Evolutionary conservation across 2,329 filamentous ascomycete species (phyloP).

Genomic region (Ophiosphaerella narmari): DNA sequence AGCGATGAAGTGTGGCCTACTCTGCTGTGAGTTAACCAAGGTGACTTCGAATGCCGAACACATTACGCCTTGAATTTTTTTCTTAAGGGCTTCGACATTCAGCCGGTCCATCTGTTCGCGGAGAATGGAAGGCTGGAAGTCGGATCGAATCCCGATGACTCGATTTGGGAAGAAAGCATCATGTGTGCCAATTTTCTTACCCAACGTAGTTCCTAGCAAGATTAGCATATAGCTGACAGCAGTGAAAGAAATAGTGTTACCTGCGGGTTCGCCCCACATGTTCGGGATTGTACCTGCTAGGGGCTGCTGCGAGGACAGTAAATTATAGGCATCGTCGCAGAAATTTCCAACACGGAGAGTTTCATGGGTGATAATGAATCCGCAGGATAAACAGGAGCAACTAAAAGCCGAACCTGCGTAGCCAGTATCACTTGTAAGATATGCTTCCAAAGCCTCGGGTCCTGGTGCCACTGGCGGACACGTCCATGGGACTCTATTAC

Average conservation of each 20-base stretch:
- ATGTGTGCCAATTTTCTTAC: constrained; percentile 19
- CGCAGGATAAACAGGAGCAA: constrained; percentile 58
- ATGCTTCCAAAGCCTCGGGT: constrained; percentile 33
- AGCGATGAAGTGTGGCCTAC: constrained; percentile 8
- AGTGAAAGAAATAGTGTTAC: not conserved
- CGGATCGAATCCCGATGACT: constrained; percentile 30
- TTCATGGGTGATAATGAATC: constrained; percentile 58
- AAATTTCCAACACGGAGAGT: constrained; percentile 67
- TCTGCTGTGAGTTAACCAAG: constrained; percentile 41
- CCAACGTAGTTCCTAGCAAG: constrained; percentile 20
- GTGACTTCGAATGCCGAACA: constrained; percentile 28
- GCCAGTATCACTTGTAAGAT: constrained; percentile 55
- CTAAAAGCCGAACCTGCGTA: constrained; percentile 65
- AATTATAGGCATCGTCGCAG: constrained; percentile 56
- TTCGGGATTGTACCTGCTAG: constrained; percentile 72
- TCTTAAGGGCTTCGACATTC: constrained; percentile 13
- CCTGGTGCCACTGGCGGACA: constrained; percentile 36
- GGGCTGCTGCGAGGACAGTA: constrained; percentile 56
- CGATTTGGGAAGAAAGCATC: constrained; percentile 25
- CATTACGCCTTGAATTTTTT: constrained; percentile 11
- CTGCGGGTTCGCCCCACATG: constrained; percentile 56
- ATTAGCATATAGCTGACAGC: not conserved
- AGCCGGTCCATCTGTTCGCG: constrained; percentile 30
- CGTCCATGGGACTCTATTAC: constrained; percentile 63
- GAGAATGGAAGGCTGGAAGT: constrained; percentile 7